Percentiles rank a stretch among this genome's conserved stretches.
Conservation (phyloP, 345 rosid genomes). For the Boechera stricta region DNA sequence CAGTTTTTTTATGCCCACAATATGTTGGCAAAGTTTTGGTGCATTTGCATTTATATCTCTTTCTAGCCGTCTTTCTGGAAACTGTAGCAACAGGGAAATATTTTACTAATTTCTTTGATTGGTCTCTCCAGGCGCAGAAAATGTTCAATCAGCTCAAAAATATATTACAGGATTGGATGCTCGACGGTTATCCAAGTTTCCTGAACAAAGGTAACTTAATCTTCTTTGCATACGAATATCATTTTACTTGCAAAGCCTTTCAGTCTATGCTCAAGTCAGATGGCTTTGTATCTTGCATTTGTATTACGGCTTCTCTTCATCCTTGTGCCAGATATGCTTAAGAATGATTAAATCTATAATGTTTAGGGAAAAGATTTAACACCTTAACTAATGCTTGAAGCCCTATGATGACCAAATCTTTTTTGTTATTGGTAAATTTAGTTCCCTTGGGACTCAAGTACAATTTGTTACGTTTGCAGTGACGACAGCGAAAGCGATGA, state of each 20-base stretch:
- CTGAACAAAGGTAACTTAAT: conserved; percentile 67
- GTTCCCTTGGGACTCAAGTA: conserved; percentile 6
- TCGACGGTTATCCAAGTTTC: conserved; percentile 75
- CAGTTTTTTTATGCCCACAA: neutral
- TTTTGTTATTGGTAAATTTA: conserved; percentile 8
- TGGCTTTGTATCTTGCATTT: neutral
- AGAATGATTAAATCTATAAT: neutral
- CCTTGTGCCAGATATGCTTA: neutral
- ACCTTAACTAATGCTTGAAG: neutral
- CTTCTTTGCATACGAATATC: neutral
- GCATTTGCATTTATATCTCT: neutral
- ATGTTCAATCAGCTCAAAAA: conserved; percentile 85
- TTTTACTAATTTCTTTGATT: conserved; percentile 6
- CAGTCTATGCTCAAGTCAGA: neutral
- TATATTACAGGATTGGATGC: conserved; percentile 98
- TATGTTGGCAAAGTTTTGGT: conserved; percentile 4
- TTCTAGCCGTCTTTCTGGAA: neutral
- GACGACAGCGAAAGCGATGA: conserved; percentile 80
- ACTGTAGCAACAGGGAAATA: neutral
- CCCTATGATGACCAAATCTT: neutral
- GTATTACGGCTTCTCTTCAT: neutral
- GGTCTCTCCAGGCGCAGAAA: conserved; percentile 63
- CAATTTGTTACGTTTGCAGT: conserved; percentile 52
- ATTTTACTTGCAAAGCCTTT: neutral
- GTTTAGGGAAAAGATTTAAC: neutral